Conservation (phyloP, 139 green algal genomes). For the Micromonas pusilla region DNA sequence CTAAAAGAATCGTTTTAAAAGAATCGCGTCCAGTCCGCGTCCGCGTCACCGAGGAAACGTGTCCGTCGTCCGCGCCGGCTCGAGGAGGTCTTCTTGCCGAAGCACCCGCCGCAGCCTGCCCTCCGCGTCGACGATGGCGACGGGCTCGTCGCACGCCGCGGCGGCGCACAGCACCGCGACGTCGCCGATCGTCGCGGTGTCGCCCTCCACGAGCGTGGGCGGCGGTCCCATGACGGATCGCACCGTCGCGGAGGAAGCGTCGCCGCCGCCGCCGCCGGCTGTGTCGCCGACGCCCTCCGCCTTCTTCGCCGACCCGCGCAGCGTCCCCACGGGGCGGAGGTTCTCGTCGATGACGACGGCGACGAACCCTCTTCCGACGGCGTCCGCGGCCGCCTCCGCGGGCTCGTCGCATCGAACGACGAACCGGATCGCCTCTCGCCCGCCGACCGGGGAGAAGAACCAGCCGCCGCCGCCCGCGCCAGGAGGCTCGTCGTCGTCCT, state of each 20-base stretch:
- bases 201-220: neutral
- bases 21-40: no score
- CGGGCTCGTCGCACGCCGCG: neutral
- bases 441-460: neutral
- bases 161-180: neutral
- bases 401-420: neutral
- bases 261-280: no score
- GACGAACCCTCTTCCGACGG: neutral
- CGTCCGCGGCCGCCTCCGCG: neutral
- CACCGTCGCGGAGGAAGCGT: no score
- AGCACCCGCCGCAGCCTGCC: neutral
- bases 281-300: neutral
- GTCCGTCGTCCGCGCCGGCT: neutral
- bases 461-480: neutral
- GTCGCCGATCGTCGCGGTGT: constrained; percentile 1
- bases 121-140: constrained; percentile 4
- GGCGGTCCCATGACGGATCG: neutral
- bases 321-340: neutral
- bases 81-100: neutral
- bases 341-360: constrained; percentile 15
- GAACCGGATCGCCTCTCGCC: neutral
- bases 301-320: neutral
- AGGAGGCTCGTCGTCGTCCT: neutral
- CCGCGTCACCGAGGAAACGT: no score
- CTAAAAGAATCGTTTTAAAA: no score